phyloP scores from a whole-genome alignment of 805 yeast species.

The Ascoidea rubescens region DNA sequence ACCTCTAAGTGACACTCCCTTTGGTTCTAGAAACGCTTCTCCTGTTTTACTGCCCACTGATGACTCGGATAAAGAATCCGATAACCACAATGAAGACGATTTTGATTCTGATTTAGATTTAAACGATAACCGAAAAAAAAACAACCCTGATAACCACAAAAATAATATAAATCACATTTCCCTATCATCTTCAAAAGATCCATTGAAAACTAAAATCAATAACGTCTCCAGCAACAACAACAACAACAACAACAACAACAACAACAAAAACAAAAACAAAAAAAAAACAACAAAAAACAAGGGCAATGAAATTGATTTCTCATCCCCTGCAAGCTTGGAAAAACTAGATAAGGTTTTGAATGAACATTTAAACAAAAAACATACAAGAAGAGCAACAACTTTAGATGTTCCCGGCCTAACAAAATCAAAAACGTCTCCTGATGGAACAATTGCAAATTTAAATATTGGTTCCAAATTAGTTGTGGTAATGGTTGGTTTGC shows the following conservation, averaged over 20 bases:
- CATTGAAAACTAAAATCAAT: constrained; percentile 14
- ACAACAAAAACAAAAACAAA: no score
- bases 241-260: no score
- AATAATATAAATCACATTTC: neutral
- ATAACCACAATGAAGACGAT: neutral
- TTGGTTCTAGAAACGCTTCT: constrained; percentile 40
- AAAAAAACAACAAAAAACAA: no score
- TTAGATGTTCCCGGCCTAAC: constrained; percentile 90
- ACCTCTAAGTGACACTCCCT: constrained; percentile 67
- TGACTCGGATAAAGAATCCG: neutral
- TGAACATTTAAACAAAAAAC: constrained; percentile 4
- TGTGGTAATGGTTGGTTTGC: constrained; percentile 84
- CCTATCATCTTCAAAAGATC: neutral
- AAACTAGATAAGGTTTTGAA: no score
- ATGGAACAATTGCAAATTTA: constrained; percentile 36
- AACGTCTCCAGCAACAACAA: constrained; percentile 16
- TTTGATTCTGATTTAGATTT: neutral
- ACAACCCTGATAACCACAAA: neutral
- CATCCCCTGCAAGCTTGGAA: constrained; percentile 7
- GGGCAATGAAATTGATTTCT: constrained; percentile 10
- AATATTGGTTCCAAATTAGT: constrained; percentile 79
- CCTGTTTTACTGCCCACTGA: constrained; percentile 21
- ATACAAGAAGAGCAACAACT: constrained; percentile 57
- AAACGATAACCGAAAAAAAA: neutral
- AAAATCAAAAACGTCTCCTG: constrained; percentile 64